Evolutionary conservation across 257 asterid genomes (phyloP).

Genomic region (Capsicum chinense): DNA sequence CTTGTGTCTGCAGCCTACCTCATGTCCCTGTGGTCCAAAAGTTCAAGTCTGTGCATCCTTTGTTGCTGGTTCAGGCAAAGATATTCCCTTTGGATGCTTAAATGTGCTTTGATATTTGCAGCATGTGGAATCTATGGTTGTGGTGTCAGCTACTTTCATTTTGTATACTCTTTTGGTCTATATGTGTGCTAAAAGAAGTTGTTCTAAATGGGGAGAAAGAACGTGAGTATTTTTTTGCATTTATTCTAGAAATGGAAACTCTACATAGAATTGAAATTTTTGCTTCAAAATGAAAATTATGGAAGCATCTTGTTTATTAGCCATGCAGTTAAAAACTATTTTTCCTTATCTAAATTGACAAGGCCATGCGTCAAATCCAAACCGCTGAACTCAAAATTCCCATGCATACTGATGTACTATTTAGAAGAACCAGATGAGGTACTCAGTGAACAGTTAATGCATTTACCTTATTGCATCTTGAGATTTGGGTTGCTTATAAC

Average conservation of each 20-base stretch:
- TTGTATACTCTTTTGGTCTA: neutral
- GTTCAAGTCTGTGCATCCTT: neutral
- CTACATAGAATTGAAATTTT: neutral
- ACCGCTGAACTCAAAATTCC: conserved; percentile 14
- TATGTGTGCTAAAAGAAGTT: neutral
- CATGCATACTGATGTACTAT: neutral
- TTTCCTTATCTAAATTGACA: conserved; percentile 19
- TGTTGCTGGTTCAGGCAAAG: neutral
- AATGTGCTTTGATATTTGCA: neutral
- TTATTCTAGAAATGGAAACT: neutral
- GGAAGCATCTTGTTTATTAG: neutral
- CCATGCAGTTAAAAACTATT: neutral
- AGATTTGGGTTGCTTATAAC: conserved; percentile 20
- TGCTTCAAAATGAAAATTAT: neutral
- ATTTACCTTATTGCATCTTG: neutral
- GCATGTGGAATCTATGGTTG: neutral
- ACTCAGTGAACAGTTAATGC: neutral
- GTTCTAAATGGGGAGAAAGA: neutral
- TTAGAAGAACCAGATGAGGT: neutral
- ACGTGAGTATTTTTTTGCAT: neutral
- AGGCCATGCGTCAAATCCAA: neutral
- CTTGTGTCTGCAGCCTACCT: conserved; percentile 11
- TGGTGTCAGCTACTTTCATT: neutral
- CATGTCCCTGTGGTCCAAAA: neutral
- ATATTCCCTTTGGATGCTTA: neutral